Conservation (phyloP, 1,139 yeast species). For the Blastobotrys malaysiensis region DNA sequence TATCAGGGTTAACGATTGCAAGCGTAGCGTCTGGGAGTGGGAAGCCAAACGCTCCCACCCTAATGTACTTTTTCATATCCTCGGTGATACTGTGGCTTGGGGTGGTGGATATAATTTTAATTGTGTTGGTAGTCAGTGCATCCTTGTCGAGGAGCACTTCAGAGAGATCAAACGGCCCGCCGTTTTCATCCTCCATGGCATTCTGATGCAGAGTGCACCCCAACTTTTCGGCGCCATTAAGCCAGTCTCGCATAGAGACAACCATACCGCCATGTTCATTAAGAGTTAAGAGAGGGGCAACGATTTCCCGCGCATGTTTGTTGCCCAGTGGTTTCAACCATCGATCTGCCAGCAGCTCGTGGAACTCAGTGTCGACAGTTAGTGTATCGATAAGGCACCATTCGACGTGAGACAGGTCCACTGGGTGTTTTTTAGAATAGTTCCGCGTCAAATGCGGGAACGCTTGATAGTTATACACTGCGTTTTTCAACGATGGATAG, state of each 20-base stretch:
- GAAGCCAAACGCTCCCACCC: slow-evolving; percentile 89
- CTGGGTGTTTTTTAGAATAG: slow-evolving; percentile 68
- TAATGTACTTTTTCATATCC: slow-evolving; percentile 44
- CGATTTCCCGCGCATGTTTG: slow-evolving; percentile 64
- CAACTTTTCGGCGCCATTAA: slow-evolving; percentile 52
- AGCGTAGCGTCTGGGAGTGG: slow-evolving; percentile 92
- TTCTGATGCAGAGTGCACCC: slow-evolving; percentile 35
- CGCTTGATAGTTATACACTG: slow-evolving; percentile 87
- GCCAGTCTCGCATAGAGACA: slow-evolving; percentile 86
- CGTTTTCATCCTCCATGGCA: slow-evolving; percentile 27
- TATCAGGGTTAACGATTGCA: slow-evolving; percentile 93
- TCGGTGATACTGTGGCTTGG: slow-evolving; percentile 37
- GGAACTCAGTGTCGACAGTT: slow-evolving; percentile 92
- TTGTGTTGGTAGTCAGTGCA: slow-evolving; percentile 70
- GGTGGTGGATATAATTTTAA: slow-evolving; percentile 60
- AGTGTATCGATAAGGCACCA: slow-evolving; percentile 90
- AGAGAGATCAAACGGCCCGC: slow-evolving; percentile 46
- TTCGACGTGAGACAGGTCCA: slow-evolving; percentile 71
- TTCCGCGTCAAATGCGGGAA: slow-evolving; percentile 82
- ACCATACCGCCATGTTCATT: slow-evolving; percentile 97
- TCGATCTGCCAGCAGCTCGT: slow-evolving; percentile 83
- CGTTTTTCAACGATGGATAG: slow-evolving; percentile 85
- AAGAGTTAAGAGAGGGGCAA: slow-evolving; percentile 83
- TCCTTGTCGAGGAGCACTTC: slow-evolving; percentile 79
- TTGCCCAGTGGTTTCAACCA: slow-evolving; percentile 92